Evolutionary conservation across 1,284 basidiomycete genomes (phyloP).

Genomic region (Melampsora abietis-canadensis): DNA sequence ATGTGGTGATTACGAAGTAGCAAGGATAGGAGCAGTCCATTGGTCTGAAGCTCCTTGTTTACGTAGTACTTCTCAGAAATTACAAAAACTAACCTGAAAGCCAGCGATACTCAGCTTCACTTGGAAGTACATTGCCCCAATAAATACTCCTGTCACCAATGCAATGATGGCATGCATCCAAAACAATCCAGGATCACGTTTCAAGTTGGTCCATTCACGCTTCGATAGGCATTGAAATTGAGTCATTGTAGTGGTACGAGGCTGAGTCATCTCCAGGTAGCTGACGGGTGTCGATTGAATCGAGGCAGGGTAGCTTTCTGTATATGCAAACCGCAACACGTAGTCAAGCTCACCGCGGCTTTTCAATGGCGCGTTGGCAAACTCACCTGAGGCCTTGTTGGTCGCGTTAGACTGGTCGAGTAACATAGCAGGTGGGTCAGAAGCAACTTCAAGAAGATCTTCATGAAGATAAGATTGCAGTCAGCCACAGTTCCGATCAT

Average conservation of each 20-base stretch:
- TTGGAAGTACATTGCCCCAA: conserved; percentile 76
- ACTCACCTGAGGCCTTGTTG: background rate
- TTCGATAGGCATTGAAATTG: conserved; percentile 74
- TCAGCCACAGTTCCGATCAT: too few relatives aligned
- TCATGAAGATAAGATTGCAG: background rate
- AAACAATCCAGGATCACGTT: conserved; percentile 74
- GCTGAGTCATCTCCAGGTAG: conserved; percentile 51
- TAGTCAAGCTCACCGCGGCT: conserved; percentile 6
- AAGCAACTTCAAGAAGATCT: conserved; percentile 62
- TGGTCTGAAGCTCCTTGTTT: background rate
- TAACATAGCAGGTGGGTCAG: conserved; percentile 20
- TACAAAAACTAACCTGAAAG: conserved; percentile 65
- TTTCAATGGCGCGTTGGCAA: background rate
- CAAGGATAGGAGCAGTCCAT: background rate
- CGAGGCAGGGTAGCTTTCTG: conserved; percentile 46
- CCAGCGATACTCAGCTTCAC: conserved; percentile 76
- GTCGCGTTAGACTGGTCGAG: background rate
- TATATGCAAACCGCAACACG: conserved; percentile 34
- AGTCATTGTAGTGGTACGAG: conserved; percentile 74
- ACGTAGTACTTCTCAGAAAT: background rate
- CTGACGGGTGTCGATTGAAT: conserved; percentile 28
- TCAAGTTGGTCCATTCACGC: conserved; percentile 75
- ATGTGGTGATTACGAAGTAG: background rate
- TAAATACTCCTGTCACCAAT: conserved; percentile 64
- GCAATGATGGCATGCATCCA: conserved; percentile 70